Conservation (phyloP, 2,329 filamentous ascomycete genomes). For the Neopestalotiopsis sp. region DNA sequence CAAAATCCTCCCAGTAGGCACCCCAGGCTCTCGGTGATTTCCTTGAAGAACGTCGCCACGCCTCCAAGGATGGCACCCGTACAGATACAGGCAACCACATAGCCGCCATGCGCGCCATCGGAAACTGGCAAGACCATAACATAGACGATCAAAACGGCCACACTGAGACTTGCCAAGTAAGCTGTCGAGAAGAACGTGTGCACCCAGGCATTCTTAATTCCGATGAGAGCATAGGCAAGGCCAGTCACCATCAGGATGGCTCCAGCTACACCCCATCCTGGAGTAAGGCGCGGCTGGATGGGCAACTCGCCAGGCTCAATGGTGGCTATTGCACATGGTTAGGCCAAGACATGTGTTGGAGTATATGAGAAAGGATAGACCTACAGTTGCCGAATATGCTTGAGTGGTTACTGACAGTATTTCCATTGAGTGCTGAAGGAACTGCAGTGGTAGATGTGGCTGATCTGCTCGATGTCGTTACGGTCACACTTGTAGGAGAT, state of each 20-base stretch:
- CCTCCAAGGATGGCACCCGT: constrained; percentile 78
- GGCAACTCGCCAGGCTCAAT: constrained; percentile 66
- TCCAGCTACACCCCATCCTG: constrained; percentile 80
- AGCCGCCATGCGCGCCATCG: constrained; percentile 81
- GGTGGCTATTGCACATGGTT: constrained; percentile 41
- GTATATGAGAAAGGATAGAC: not conserved
- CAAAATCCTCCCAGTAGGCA: constrained; percentile 89
- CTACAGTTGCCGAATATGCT: constrained; percentile 29
- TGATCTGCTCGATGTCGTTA: constrained; percentile 20
- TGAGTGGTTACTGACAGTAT: constrained; percentile 29
- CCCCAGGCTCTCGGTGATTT: constrained; percentile 81
- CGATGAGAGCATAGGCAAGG: constrained; percentile 73
- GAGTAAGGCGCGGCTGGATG: constrained; percentile 75
- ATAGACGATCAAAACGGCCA: constrained; percentile 85
- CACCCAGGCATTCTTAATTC: constrained; percentile 81
- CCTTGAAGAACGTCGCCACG: constrained; percentile 77
- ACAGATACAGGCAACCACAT: constrained; percentile 78
- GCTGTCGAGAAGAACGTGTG: constrained; percentile 82
- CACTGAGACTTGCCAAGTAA: constrained; percentile 74
- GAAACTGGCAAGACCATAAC: constrained; percentile 82
- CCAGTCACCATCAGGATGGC: constrained; percentile 77
- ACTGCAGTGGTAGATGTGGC: constrained; percentile 28
- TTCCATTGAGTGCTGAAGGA: constrained; percentile 38
- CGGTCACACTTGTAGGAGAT: constrained; percentile 24
- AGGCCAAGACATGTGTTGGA: not conserved